A percentile compares a stretch with the other conserved stretches of the same genome.
Evolutionary conservation across 192 early-diverging fungal genomes (phyloP).

Genomic region (Thoreauomyces humboldtii): DNA sequence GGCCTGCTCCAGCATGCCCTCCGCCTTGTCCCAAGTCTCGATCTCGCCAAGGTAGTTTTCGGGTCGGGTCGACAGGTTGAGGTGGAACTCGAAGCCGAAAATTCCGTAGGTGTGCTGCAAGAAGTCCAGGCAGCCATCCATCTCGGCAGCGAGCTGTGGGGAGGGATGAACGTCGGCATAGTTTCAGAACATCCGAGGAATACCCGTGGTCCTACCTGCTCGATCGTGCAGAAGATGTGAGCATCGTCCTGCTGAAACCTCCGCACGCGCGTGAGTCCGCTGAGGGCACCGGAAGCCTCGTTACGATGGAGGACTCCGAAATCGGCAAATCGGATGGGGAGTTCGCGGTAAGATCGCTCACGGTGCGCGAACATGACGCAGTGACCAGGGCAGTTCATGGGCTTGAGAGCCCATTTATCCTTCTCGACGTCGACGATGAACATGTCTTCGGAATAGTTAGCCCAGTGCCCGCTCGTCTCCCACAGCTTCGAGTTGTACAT

Average conservation of each 20-base stretch:
- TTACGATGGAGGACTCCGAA: conserved; percentile 96
- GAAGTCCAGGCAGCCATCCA: conserved; percentile 82
- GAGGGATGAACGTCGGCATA: background rate
- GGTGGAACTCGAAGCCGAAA: conserved; percentile 86
- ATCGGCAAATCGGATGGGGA: conserved; percentile 93
- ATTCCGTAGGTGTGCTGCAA: conserved; percentile 85
- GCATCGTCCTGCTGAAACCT: conserved; percentile 99
- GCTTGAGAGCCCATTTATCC: conserved; percentile 96
- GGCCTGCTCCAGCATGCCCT: conserved; percentile 73
- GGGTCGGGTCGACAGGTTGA: conserved; percentile 93
- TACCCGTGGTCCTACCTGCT: conserved; percentile 57
- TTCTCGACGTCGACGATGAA: conserved; percentile 94
- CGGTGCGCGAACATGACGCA: conserved; percentile 94
- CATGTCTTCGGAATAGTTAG: conserved; percentile 97
- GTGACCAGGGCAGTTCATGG: conserved; percentile 99
- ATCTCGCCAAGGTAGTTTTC: conserved; percentile 93
- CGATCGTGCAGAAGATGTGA: conserved; percentile 92
- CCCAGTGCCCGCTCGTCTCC: conserved; percentile 93
- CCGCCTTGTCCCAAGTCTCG: conserved; percentile 89
- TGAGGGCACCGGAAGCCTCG: conserved; percentile 85
- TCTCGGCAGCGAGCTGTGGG: conserved; percentile 59
- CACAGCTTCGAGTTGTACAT: conserved; percentile 98
- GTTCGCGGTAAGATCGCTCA: conserved; percentile 92
- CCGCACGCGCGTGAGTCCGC: conserved; percentile 93
- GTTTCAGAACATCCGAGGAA: background rate